Evolutionary conservation across 2,329 filamentous ascomycete genomes (phyloP).

Genomic region (Aspergillus sp.): DNA sequence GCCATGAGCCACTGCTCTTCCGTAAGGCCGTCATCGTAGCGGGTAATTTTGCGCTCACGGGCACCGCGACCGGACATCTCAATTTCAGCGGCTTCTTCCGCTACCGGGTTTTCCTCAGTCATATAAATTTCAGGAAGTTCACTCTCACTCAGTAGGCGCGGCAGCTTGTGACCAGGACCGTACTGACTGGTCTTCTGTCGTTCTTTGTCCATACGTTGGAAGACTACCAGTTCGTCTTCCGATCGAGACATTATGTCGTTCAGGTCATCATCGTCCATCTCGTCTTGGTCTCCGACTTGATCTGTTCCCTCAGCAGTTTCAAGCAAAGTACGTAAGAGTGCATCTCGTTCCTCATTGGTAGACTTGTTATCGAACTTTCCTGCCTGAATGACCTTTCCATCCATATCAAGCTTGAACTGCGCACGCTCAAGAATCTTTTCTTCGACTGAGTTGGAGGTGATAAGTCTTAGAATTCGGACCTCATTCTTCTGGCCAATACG

Average conservation of each 20-base stretch:
- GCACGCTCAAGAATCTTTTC: conserved; percentile 98
- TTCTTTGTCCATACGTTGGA: conserved; percentile 81
- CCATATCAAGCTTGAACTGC: conserved; percentile 98
- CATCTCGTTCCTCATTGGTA: conserved; percentile 95
- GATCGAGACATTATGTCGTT: conserved; percentile 91
- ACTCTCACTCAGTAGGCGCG: conserved; percentile 80
- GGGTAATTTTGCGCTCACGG: conserved; percentile 89
- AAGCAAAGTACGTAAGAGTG: conserved; percentile 88
- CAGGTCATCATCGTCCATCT: conserved; percentile 98
- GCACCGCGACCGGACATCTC: conserved; percentile 84
- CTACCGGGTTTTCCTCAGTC: conserved; percentile 76
- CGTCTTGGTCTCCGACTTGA: conserved; percentile 79
- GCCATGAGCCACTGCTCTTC: conserved; percentile 99
- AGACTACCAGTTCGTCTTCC: conserved; percentile 73
- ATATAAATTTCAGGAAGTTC: conserved; percentile 95
- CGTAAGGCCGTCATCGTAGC: conserved; percentile 94
- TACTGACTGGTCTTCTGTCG: conserved; percentile 67
- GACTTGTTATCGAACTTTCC: conserved; percentile 99
- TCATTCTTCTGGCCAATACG: conserved; percentile 99
- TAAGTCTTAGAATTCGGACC: conserved; percentile 91
- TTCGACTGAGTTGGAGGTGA: conserved; percentile 95
- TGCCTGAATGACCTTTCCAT: conserved; percentile 98
- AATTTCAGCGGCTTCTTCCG: conserved; percentile 68
- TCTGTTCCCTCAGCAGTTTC: conserved; percentile 73
- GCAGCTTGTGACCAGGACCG: conserved; percentile 65